Percentiles rank a stretch among this genome's conserved stretches.
Conservation (phyloP, 148 eudicot species). For the Cornus kousa region DNA sequence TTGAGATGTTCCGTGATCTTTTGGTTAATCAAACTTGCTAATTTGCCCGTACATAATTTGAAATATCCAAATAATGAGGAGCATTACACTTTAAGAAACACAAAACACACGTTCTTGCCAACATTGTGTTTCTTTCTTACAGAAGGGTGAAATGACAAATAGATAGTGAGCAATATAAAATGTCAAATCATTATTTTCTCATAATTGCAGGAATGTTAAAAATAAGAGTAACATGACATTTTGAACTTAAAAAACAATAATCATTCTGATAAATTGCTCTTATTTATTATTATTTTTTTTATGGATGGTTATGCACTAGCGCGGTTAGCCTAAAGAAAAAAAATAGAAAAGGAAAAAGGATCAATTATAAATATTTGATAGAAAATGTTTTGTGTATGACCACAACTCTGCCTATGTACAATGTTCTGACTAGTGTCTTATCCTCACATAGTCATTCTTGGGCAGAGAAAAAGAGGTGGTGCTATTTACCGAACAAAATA, state of each 20-base stretch:
- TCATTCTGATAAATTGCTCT: not conserved
- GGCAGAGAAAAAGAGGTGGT: too few relatives aligned
- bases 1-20: constrained; percentile 91
- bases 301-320: too few relatives aligned
- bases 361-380: too few relatives aligned
- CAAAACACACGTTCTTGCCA: constrained; percentile 66
- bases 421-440: too few relatives aligned
- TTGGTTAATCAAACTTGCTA: constrained; percentile 78
- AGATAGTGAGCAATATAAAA: not conserved
- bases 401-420: too few relatives aligned
- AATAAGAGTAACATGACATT: not conserved
- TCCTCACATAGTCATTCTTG: too few relatives aligned
- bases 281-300: too few relatives aligned
- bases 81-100: not conserved
- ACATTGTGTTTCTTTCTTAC: constrained; percentile 95
- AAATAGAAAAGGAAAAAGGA: too few relatives aligned
- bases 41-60: constrained; percentile 49
- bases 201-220: not conserved
- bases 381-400: not conserved
- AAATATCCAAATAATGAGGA: not conserved
- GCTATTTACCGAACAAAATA: too few relatives aligned
- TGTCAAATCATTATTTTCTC: not conserved
- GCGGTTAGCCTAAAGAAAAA: not conserved
- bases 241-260: not conserved
- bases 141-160: constrained; percentile 60